A percentile compares a stretch with the other conserved stretches of the same genome.
These are phyloP conservation scores for Fusarium mexicanum DNA, from an alignment of 2,329 filamentous ascomycete genomes.

Conservation along the genomic window DNA sequence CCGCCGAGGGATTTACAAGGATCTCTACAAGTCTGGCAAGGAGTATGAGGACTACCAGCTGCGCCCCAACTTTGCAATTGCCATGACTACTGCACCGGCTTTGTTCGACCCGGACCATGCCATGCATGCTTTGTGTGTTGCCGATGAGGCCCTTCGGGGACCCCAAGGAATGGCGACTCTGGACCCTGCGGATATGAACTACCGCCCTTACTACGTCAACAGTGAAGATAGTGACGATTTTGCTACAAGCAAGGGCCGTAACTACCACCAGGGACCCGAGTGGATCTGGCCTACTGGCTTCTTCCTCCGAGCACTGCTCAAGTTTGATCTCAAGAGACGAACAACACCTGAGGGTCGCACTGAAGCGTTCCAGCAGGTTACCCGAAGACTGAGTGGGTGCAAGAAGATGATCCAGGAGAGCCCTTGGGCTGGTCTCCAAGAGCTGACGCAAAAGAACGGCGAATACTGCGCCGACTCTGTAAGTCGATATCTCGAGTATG, in stretches of 20 bases:
- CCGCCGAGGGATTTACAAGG: conserved; percentile 97
- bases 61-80: conserved; percentile 91
- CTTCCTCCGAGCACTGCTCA: conserved; percentile 89
- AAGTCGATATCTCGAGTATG: conserved; percentile 48
- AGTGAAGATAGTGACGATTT: conserved; percentile 93
- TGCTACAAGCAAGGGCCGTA: conserved; percentile 89
- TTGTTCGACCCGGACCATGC: conserved; percentile 85
- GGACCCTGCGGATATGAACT: conserved; percentile 91
- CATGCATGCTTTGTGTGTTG: conserved; percentile 79
- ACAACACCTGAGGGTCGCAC: conserved; percentile 69
- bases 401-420: conserved; percentile 84
- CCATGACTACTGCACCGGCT: conserved; percentile 91
- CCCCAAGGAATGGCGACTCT: conserved; percentile 96
- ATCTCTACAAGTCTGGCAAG: conserved; percentile 92
- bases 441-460: conserved; percentile 92
- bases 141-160: conserved; percentile 82
- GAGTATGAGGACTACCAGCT: conserved; percentile 98
- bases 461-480: conserved; percentile 88
- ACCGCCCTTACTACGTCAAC: conserved; percentile 94
- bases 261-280: conserved; percentile 98
- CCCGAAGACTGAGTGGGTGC: conserved; percentile 81
- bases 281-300: conserved; percentile 98
- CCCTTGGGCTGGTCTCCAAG: conserved; percentile 89
- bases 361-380: conserved; percentile 96
- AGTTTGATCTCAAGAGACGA: conserved; percentile 84